These are phyloP conservation scores for Elsinoe arachidis DNA, from an alignment of 2,329 filamentous ascomycete species.

Conservation along the genomic window DNA sequence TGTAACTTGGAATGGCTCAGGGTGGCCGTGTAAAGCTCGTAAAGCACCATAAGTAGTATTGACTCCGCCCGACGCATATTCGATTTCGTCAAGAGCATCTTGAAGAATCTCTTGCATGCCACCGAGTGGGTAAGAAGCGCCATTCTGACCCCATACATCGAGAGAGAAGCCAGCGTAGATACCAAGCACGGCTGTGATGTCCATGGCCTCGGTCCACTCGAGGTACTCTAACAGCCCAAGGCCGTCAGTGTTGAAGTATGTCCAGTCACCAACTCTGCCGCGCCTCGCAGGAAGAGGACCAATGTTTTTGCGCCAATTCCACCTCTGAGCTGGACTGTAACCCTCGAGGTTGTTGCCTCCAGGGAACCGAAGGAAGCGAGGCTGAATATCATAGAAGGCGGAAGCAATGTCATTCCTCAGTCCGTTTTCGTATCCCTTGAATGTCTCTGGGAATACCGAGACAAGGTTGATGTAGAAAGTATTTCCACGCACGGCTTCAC, in stretches of 20 bases:
- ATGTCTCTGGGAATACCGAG: conserved; percentile 41
- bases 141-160: conserved; percentile 30
- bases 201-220: conserved; percentile 44
- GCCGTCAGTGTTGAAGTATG: conserved; percentile 50
- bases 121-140: conserved; percentile 27
- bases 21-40: conserved; percentile 51
- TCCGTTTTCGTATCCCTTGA: conserved; percentile 39
- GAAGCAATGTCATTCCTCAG: conserved; percentile 38
- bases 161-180: conserved; percentile 49
- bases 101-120: conserved; percentile 40
- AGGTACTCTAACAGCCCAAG: conserved; percentile 53
- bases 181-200: conserved; percentile 46
- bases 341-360: conserved; percentile 43
- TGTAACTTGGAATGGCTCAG: conserved; percentile 50
- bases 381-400: conserved; percentile 31
- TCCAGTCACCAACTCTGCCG: conserved; percentile 42
- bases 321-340: conserved; percentile 27
- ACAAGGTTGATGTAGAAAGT: conserved; percentile 40
- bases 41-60: conserved; percentile 48
- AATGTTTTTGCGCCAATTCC: conserved; percentile 44
- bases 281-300: conserved; percentile 40
- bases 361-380: conserved; percentile 41
- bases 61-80: conserved; percentile 49
- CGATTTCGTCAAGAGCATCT: conserved; percentile 52
- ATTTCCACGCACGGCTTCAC: conserved; percentile 28